phyloP scores from a whole-genome alignment of 768 basidiomycete species.

The Tylopilus rubrobrunneus region DNA sequence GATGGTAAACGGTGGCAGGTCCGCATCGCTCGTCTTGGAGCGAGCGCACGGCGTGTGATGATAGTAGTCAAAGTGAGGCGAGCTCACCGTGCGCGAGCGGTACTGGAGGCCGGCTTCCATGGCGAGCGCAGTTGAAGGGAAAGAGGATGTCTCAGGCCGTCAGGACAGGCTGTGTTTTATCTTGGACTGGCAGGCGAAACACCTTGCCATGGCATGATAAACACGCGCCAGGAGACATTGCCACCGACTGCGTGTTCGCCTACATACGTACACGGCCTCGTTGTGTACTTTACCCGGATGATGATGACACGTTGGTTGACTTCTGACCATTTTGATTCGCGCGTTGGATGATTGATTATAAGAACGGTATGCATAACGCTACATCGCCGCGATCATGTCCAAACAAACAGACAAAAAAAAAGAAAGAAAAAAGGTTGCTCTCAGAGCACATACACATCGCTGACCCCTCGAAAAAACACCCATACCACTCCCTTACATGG shows the following conservation, averaged over 20 bases:
- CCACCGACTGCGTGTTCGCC: constrained; percentile 19
- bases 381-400: constrained; percentile 14
- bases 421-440: constrained; percentile 1
- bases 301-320: constrained; percentile 25
- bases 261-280: constrained; percentile 31
- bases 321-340: constrained; percentile 15
- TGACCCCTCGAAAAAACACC: not conserved
- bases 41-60: constrained; percentile 12
- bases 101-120: constrained; percentile 31
- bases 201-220: constrained; percentile 30
- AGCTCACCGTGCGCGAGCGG: constrained; percentile 23
- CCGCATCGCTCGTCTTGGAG: constrained; percentile 22
- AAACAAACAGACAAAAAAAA: constrained; percentile 10
- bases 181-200: constrained; percentile 24
- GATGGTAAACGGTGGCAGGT: constrained; percentile 8
- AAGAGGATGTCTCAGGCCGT: constrained; percentile 6
- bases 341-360: constrained; percentile 12
- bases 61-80: constrained; percentile 17
- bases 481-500: constrained; percentile 24
- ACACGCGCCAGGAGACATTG: constrained; percentile 26
- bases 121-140: constrained; percentile 5
- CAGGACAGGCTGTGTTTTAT: constrained; percentile 27
- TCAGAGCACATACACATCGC: constrained; percentile 2
- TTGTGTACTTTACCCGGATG: constrained; percentile 12
- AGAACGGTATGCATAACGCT: constrained; percentile 10